Base-by-base conservation (phyloP, 129 eudicot species). In the Tanacetum coccineum region DNA sequence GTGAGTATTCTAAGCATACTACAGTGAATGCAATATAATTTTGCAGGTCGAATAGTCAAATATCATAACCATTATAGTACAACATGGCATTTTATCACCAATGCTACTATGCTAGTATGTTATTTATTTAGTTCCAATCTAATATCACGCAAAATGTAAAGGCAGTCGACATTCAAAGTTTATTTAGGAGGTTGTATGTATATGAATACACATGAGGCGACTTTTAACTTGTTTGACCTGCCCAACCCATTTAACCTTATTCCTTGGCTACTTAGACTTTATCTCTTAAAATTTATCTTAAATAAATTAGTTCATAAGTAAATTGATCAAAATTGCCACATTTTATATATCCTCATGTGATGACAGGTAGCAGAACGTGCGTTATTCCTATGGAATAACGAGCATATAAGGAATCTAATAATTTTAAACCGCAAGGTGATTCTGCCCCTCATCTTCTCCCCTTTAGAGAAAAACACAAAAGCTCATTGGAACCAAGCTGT, bases 401-500 rank as follows among this genome's bases (percentile, higher is more conserved):
- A 85, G 71, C 87, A 81, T 62, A 82, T 85, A 76, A 55, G 91
- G 59, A 85, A 77, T 66, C 81, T 85, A 15, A 79, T 85, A 17
- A 70, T 44, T 20, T 78, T 70, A 70, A 85, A 85, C 72, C 87
- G 80, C 52, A 81, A 85, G 55, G 84, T 81, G 63, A 81, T 85
- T 58, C 83, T 85, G 28, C 91, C 91, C 19, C 73, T 81, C 62
- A 79, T 85, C 42, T 72, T 85, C 50, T 81, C 85, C 6, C 79
- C 84, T n/a, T 57, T 85, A 77, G 91, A 85, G 85, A 81, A 79
- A 52, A 85, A 85, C 70, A 77, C 91, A 3, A 62, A 71, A 22
- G 49, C 30, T 59, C 91, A 85, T 75, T 85, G 91, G 91, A 85
- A 85, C 71, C 91, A 79, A 71, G 91, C 91, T 9, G 91, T 85